Evolutionary conservation across 345 rosid genomes (phyloP), one percentile per base, ranked within the genome.

Genomic region (Salix koriyanagi): DNA sequence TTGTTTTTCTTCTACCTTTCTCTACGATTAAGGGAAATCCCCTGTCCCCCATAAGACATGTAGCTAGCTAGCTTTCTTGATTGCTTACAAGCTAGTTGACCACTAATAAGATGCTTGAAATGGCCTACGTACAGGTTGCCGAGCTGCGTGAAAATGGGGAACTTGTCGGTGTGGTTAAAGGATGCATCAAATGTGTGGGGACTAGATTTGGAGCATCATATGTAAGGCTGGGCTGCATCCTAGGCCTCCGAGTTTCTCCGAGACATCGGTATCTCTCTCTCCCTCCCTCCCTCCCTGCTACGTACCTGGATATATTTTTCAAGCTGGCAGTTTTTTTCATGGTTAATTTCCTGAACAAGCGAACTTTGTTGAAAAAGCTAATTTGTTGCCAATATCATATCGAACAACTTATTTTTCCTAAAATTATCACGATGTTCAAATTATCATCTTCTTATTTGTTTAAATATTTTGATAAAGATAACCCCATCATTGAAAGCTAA

Each of bases 201-300:
- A 81, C 88, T 75, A 77, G 75, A 69, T 78, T 71, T 73, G 81
- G 79, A 66, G 82, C 69, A 58, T 73, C 62, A 1, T 26, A 66
- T 76, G 66, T 87, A 74, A 86, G 85, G 67, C 72, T 86, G 82
- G 92, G 92, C 56, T 87, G 89, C 86, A 83, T 86, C 39, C 83
- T 87, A 62, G 90, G 92, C 76, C 90, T 89, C 54, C 85, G 92
- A 71, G 90, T 89, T 71, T 86, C 87, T 84, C 87, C 89, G 26
- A 65, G 32, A 36, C 89, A 87, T 76, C 83, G 89, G 92, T 89
- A 80, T 6, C 54, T 58, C 56, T 3, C 54, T 26, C 48, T 21
- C 76, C 44, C 67, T 74, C 26, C 58, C 61, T 37, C 52, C 37
- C 66, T 8, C 41, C 52, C n/a, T 16, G 64, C 42, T 32, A 72